Conservation (phyloP, 306 rosid genomes). For the Hippophae tibetana region DNA sequence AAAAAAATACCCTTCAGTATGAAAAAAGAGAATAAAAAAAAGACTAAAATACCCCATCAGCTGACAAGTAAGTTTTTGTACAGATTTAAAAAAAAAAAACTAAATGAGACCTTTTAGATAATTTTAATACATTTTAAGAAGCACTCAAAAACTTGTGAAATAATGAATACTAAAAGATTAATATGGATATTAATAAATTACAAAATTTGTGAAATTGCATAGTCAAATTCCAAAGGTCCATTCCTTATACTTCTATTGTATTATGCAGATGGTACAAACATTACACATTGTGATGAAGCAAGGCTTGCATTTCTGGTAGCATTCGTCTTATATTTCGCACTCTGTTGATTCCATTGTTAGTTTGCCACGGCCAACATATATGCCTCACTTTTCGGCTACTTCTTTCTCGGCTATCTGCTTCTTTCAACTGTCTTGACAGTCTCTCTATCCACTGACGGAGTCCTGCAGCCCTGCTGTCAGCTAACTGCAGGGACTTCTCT, state of each 20-base stretch:
- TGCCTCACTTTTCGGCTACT: constrained; percentile 35
- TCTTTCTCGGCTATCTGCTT: constrained; percentile 52
- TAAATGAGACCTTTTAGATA: no score
- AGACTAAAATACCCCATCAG: no score
- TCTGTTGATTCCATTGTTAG: constrained; percentile 24
- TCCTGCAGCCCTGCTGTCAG: constrained; percentile 53
- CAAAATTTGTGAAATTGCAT: no score
- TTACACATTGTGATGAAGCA: constrained; percentile 28
- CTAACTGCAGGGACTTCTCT: constrained; percentile 61
- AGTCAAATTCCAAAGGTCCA: neutral
- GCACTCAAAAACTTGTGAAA: no score
- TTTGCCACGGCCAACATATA: constrained; percentile 85
- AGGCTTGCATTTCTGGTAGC: constrained; percentile 81
- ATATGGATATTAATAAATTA: no score
- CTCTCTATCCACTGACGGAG: constrained; percentile 48
- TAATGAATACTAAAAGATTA: no score
- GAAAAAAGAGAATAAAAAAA: no score
- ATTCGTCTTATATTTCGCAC: constrained; percentile 30
- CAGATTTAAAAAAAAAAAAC: no score
- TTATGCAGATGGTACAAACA: neutral
- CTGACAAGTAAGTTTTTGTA: no score
- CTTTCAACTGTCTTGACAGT: constrained; percentile 50
- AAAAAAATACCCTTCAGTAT: no score
- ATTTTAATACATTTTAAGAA: no score
- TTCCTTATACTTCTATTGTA: neutral